Evolutionary conservation across 2,329 filamentous ascomycete genomes (phyloP).

Genomic region (Pseudogymnoascus sp.): DNA sequence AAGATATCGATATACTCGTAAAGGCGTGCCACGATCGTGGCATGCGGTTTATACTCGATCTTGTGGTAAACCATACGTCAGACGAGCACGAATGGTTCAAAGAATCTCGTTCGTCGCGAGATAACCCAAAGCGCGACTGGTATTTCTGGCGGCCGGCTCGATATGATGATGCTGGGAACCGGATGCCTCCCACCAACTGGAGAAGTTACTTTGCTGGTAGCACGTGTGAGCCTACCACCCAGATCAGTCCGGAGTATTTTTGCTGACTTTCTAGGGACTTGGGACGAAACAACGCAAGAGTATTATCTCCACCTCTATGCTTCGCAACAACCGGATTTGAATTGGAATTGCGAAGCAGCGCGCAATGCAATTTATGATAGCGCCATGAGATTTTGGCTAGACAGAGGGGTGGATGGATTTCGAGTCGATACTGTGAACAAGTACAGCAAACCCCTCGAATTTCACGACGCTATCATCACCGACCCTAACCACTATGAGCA

Average conservation of each 20-base stretch:
- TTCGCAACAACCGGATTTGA: conserved; percentile 71
- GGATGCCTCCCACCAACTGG: conserved; percentile 71
- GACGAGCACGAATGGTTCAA: conserved; percentile 61
- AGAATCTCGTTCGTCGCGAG: conserved; percentile 44
- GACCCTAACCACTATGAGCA: conserved; percentile 40
- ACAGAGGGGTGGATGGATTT: conserved; percentile 66
- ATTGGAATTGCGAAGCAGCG: conserved; percentile 68
- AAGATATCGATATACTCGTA: conserved; percentile 58
- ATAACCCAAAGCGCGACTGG: conserved; percentile 51
- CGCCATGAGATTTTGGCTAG: conserved; percentile 75
- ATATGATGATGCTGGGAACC: conserved; percentile 48
- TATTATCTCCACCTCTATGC: conserved; percentile 75
- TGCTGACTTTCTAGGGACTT: conserved; percentile 30
- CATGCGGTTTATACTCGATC: conserved; percentile 66
- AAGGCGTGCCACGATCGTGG: conserved; percentile 51
- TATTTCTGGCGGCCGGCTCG: conserved; percentile 58
- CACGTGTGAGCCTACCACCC: conserved; percentile 46
- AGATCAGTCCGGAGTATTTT: neutral
- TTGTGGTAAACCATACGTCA: conserved; percentile 73
- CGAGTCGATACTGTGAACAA: conserved; percentile 68
- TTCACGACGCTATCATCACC: conserved; percentile 51
- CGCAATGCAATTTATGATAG: conserved; percentile 65
- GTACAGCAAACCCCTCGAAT: conserved; percentile 56
- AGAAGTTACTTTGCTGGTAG: conserved; percentile 53
- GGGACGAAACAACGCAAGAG: conserved; percentile 62